These are phyloP conservation scores for Cyclotella kingstonii DNA, from an alignment of 108 stramenopile species.

Conservation along the genomic window DNA sequence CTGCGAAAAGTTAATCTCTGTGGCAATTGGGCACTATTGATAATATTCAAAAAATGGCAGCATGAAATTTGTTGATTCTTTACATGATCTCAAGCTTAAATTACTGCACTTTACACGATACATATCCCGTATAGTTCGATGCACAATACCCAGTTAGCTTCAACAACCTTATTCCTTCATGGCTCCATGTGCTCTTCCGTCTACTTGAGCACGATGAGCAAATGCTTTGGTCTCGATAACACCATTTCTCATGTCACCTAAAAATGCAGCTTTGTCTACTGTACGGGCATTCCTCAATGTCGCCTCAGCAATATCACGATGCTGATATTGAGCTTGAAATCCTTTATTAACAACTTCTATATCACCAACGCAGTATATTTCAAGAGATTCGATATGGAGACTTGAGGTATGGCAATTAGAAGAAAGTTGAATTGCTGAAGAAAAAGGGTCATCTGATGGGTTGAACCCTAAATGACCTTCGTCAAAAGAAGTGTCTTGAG, in stretches of 20 bases:
- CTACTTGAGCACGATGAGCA: conserved; percentile 68
- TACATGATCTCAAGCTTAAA: no score
- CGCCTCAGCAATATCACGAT: conserved; percentile 62
- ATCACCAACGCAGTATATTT: conserved; percentile 83
- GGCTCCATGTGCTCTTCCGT: conserved; percentile 52
- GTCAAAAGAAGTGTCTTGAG: conserved; percentile 67
- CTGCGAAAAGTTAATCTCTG: no score
- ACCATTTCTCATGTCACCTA: conserved; percentile 79
- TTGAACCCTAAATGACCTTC: conserved; percentile 52
- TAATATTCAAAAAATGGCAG: no score
- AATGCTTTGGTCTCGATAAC: conserved; percentile 76
- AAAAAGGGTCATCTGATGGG: conserved; percentile 19
- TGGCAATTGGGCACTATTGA: no score
- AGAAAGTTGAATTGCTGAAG: conserved; percentile 14
- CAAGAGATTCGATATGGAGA: conserved; percentile 65
- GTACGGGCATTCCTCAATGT: conserved; percentile 67
- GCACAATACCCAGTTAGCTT: no score
- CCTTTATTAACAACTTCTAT: conserved; percentile 57
- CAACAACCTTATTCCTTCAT: conserved; percentile 29
- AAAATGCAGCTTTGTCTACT: conserved; percentile 78
- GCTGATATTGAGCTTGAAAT: conserved; percentile 51
- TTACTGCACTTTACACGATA: no score
- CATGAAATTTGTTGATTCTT: no score
- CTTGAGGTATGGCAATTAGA: conserved; percentile 12
- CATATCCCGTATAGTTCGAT: no score